Evolutionary conservation across 2,329 filamentous ascomycete genomes (phyloP), one percentile per base, ranked within the genome.

Genomic region (Sarocladium oryzae): DNA sequence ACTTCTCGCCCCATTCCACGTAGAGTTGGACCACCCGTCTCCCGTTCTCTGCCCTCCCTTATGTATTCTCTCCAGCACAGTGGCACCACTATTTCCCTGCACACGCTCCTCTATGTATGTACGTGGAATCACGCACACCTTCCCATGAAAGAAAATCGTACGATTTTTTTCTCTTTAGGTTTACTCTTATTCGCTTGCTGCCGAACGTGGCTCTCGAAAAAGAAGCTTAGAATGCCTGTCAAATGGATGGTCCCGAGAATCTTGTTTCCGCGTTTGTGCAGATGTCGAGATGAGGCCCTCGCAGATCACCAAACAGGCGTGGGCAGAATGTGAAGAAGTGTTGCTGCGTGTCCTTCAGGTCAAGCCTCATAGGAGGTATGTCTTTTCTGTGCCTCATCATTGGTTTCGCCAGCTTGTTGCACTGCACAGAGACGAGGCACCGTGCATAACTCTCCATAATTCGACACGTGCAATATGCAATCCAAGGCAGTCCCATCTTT

Each of bases 111-210:
- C n/a, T n/a, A n/a, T n/a, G n/a, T n/a, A n/a, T n/a, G n/a, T n/a
- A n/a, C n/a, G n/a, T n/a, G n/a, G n/a, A 32, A 21, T 18, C 36
- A 21, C 38, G 6, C 49, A 40, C 36, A 37, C 36, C n/a, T n/a
- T n/a, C 23, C 15, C 40, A 43, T 28, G 30, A 45, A 24, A 37
- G 30, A 35, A 30, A 43, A 35, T 35, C 50, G 40, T 43, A 50
- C 32, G 33, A 50, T 50, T 50, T 23, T 50, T 37, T 48, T 49
- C 28, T 40, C 30, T 51, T 45, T 32, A 35, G 41, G 28, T 54
- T 41, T 54, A n/a, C 28, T 40, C 36, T 49, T 52, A 30, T 54
- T 52, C 37, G 11, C 43, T 37, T 48, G 38, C 51, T 50, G 24
- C 26, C 13, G 37, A 38, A 28, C 23, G 40, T 28, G 38, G 46